phyloP scores from a whole-genome alignment of 2,329 filamentous ascomycete species.

The Chaetomiaceae sp. region DNA sequence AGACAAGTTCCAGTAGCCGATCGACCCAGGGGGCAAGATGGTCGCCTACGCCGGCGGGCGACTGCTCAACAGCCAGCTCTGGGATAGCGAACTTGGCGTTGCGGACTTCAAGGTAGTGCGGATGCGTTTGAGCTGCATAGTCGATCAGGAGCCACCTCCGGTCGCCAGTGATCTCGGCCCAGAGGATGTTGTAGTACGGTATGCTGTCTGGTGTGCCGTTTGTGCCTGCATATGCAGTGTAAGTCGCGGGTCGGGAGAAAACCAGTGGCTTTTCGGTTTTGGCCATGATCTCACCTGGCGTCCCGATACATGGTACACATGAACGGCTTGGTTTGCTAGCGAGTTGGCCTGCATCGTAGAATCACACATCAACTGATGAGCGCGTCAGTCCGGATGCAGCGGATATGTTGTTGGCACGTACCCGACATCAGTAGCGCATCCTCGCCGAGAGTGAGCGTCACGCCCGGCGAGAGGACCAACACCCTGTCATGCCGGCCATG shows the following conservation, averaged over 20 bases:
- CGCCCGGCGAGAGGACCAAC: constrained; percentile 21
- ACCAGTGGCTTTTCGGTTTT: background rate
- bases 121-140: constrained; percentile 19
- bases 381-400: background rate
- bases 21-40: constrained; percentile 50
- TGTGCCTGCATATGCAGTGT: constrained; percentile 8
- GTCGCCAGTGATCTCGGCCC: constrained; percentile 46
- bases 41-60: constrained; percentile 2
- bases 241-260: background rate
- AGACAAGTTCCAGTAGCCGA: constrained; percentile 64
- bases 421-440: constrained; percentile 23
- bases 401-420: constrained; percentile 3
- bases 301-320: constrained; percentile 16
- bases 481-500: constrained; percentile 2
- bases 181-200: constrained; percentile 78
- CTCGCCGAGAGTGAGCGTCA: constrained; percentile 22
- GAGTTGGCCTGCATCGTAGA: constrained; percentile 14
- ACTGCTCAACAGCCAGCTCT: constrained; percentile 6
- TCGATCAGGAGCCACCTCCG: constrained; percentile 21
- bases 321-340: constrained; percentile 18
- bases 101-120: constrained; percentile 19
- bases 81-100: constrained; percentile 21
- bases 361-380: background rate
- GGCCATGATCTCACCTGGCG: constrained; percentile 15
- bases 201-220: constrained; percentile 41